Percentiles rank a stretch among this genome's conserved stretches.
Evolutionary conservation across 176 grass and related monocot genomes (phyloP).

Genomic region (Aegilops umbellulata): DNA sequence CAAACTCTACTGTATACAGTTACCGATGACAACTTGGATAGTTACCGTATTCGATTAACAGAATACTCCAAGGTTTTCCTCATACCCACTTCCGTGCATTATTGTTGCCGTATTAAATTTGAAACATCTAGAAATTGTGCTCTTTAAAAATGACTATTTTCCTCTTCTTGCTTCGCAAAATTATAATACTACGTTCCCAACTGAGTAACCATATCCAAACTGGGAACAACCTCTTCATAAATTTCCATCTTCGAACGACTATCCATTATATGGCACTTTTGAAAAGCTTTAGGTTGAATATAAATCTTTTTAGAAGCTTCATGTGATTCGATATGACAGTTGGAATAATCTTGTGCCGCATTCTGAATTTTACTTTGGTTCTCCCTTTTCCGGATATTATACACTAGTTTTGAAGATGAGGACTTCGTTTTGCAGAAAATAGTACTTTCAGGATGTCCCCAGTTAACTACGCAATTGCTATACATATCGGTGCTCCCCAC

Average conservation of each 20-base stretch:
- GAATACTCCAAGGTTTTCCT: conserved; percentile 62
- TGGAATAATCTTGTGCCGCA: not conserved
- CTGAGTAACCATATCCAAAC: not conserved
- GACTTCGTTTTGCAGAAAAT: conserved; percentile 58
- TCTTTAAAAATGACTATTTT: not conserved
- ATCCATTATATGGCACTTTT: not conserved
- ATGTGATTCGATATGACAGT: not conserved
- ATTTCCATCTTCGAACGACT: conserved; percentile 4
- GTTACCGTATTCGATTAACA: conserved; percentile 50
- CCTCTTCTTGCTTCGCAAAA: conserved; percentile 1
- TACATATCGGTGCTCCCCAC: conserved; percentile 42
- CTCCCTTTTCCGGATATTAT: not conserved
- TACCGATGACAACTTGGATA: conserved; percentile 35
- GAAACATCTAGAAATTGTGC: not conserved
- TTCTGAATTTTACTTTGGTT: not conserved
- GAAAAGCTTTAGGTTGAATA: conserved; percentile 10
- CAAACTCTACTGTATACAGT: conserved; percentile 34
- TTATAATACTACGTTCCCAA: not conserved
- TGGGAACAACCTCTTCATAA: not conserved
- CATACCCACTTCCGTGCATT: not conserved
- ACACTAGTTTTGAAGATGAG: not conserved
- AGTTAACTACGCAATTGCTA: conserved; percentile 51
- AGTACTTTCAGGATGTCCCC: conserved; percentile 56
- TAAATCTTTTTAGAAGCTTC: not conserved
- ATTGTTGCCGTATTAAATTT: conserved; percentile 16